A percentile compares a stretch with the other conserved stretches of the same genome.
Evolutionary conservation across 495 filamentous ascomycete species (phyloP).

Genomic region (Apodospora peruviana): DNA sequence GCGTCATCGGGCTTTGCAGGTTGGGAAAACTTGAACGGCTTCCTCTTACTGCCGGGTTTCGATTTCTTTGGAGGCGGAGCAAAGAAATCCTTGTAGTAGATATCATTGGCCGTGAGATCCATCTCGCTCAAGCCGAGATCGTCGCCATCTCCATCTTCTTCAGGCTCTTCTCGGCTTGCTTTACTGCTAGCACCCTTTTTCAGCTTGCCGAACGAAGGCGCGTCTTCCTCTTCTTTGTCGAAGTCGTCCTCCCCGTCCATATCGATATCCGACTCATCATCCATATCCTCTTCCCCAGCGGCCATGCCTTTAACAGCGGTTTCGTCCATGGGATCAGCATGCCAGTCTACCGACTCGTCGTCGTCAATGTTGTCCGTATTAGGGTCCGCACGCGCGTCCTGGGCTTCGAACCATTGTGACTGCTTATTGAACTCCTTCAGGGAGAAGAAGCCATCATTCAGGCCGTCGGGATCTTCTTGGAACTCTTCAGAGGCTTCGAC

Average conservation of each 20-base stretch:
- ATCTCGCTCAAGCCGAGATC: slow-evolving; percentile 30
- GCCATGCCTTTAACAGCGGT: slow-evolving; percentile 14
- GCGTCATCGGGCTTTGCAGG: slow-evolving; percentile 39
- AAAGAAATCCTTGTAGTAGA: slow-evolving; percentile 88
- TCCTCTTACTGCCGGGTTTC: slow-evolving; percentile 33
- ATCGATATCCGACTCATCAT: slow-evolving; percentile 46
- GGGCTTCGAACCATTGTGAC: slow-evolving; percentile 76
- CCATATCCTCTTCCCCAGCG: slow-evolving; percentile 18
- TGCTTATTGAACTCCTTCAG: slow-evolving; percentile 97
- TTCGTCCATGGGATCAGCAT: slow-evolving; percentile 56
- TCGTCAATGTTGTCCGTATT: slow-evolving; percentile 57
- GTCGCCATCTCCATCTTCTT: slow-evolving; percentile 61
- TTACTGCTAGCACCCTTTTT: slow-evolving; percentile 27
- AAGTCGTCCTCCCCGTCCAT: slow-evolving; percentile 10
- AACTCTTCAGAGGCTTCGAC: slow-evolving; percentile 35
- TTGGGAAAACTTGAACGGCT: slow-evolving; percentile 8
- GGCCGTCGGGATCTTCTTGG: slow-evolving; percentile 47
- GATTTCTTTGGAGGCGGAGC: slow-evolving; percentile 71
- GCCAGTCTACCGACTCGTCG: slow-evolving; percentile 84
- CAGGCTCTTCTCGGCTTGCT: slow-evolving; percentile 51
- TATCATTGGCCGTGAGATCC: slow-evolving; percentile 70
- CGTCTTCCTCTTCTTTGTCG: slow-evolving; percentile 12
- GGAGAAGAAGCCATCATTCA: slow-evolving; percentile 97
- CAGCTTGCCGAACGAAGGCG: neutral
- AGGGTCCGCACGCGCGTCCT: slow-evolving; percentile 62